Base-by-base conservation (phyloP, 1,284 basidiomycete genomes). In the Tylopilus sp. region DNA sequence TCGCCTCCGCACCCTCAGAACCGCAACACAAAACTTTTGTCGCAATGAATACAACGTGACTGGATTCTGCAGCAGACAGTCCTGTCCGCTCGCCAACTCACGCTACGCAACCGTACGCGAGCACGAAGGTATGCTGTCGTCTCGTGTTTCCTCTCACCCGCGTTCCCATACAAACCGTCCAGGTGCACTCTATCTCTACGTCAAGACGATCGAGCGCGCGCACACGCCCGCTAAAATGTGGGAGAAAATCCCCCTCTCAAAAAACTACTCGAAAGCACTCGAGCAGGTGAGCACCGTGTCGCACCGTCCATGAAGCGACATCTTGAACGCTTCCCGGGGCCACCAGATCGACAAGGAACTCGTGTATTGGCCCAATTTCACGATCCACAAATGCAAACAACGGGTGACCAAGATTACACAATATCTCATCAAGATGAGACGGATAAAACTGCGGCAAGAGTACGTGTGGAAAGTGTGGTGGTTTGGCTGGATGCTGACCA, bases 371-470 rank as follows among this genome's bases (percentile, higher is more conserved):
- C 97, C 97, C 15, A 97, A 96, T 74, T 99, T 98, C 79, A 91
- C 92, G 62, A 94, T 96, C 65, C 98, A 99, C 85, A 99, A 99
- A 83, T 98, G 97, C 87, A 99, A 99, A 85, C 98, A 99, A 82
- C 90, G 98, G 59, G 87, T 98, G 49, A 99, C 98, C 22, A 99
- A 99, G 84, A 99, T 99, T 73, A 99, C 97, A 0, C 98, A 99
- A 80, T 99, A 99, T 77, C 88, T 99, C 68, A 99, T 99, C 81
- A 98, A 98, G 85, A 96, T 99, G 94, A 87, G 98, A 65, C 90
- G 95, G 53, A 82, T 98, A 73, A 93, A 93, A 74, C 85, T 97
- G 67, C 91, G 95, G 62, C 91, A 97, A 80, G 92, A 96, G 96
- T 97, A 67, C 73, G 95, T 87, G 36, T 62, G 33, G 12, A 24